A percentile compares a stretch with the other conserved stretches of the same genome.
These are phyloP conservation scores for Neofusicoccum ribis DNA, from an alignment of 2,329 filamentous ascomycete genomes.

Conservation along the genomic window DNA sequence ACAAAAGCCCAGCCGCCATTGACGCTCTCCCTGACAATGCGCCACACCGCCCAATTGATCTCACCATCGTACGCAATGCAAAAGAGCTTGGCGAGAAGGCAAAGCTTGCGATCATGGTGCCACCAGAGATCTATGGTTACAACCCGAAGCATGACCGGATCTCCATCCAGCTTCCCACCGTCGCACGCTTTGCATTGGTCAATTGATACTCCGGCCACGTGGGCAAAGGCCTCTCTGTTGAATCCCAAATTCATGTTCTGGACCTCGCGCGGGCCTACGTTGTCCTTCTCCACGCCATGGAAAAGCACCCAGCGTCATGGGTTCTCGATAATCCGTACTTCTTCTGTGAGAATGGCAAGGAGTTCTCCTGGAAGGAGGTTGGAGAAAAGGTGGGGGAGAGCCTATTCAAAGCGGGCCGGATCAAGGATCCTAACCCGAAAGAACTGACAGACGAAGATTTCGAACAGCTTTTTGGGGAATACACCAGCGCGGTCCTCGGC, in stretches of 20 bases:
- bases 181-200: conserved; percentile 51
- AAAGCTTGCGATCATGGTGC: conserved; percentile 51
- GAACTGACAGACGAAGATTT: conserved; percentile 41
- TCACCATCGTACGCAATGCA: conserved; percentile 42
- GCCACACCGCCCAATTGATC: conserved; percentile 49
- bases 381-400: conserved; percentile 40
- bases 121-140: conserved; percentile 48
- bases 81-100: conserved; percentile 42
- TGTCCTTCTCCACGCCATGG: conserved; percentile 40
- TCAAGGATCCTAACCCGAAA: conserved; percentile 38
- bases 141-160: conserved; percentile 42
- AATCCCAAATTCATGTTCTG: conserved; percentile 48
- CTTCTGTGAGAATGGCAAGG: conserved; percentile 49
- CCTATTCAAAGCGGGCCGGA: conserved; percentile 40
- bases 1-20: conserved; percentile 41
- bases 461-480: conserved; percentile 41
- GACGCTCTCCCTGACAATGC: conserved; percentile 45
- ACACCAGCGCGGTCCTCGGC: conserved; percentile 35
- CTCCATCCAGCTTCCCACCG: conserved; percentile 50
- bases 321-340: conserved; percentile 50
- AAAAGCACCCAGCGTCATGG: conserved; percentile 32
- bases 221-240: conserved; percentile 45
- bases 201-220: conserved; percentile 49
- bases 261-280: conserved; percentile 41
- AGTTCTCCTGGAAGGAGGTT: conserved; percentile 47